Conservation (phyloP, 768 basidiomycete genomes). For the Pleurotus ostreatus region DNA sequence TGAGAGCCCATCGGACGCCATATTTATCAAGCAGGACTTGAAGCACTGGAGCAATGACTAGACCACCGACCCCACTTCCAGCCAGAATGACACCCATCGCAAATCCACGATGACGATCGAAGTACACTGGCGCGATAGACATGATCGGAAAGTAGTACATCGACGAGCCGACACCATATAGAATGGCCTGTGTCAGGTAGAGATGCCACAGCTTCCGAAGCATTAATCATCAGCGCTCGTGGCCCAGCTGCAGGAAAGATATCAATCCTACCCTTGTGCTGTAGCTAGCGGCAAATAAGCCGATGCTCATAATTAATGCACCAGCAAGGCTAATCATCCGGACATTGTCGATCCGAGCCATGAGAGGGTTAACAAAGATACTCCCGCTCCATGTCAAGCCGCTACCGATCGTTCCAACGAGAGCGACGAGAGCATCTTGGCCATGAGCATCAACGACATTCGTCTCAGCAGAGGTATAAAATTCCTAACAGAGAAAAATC, state of each 20-base stretch:
- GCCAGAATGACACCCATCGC: constrained; percentile 41
- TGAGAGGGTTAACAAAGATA: constrained; percentile 37
- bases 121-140: constrained; percentile 38
- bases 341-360: constrained; percentile 27
- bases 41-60: constrained; percentile 36
- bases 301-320: constrained; percentile 36
- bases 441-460: constrained; percentile 30
- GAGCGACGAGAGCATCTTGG: constrained; percentile 35
- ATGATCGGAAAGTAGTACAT: constrained; percentile 42
- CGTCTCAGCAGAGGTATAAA: constrained; percentile 35
- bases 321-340: constrained; percentile 32
- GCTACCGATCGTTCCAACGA: constrained; percentile 40
- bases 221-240: no score
- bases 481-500: constrained; percentile 26
- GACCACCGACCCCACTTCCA: constrained; percentile 37
- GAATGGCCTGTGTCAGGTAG: constrained; percentile 35
- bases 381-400: constrained; percentile 44
- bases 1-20: constrained; percentile 30
- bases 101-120: constrained; percentile 38
- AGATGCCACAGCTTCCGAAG: no score
- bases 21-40: constrained; percentile 28
- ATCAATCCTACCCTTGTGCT: no score
- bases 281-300: constrained; percentile 36
- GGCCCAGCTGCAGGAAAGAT: no score
- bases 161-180: constrained; percentile 39